Evolutionary conservation across 805 yeast genomes (phyloP), one percentile per base, ranked within the genome.

Genomic region (Ogataea nakhonphanomensis): DNA sequence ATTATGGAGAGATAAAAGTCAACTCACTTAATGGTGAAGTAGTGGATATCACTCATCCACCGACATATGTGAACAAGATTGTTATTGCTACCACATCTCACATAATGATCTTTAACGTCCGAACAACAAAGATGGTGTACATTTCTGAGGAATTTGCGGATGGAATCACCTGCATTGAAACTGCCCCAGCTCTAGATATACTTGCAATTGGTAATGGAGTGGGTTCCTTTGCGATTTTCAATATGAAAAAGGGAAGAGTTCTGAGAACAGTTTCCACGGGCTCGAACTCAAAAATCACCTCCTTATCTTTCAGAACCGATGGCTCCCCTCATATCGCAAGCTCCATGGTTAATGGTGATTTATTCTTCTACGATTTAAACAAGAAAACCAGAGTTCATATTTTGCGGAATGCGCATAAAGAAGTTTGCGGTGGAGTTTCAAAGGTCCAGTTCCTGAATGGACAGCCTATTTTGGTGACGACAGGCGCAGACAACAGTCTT

Each of bases 1-100:
- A 74, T 40, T 83, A 89, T 62, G 79, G 95, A 4, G 69, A 79
- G 11, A 62, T 90, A 36, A 63, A 66, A 30, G 57, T 79, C 35
- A 76, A 81, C 21, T 62, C 72, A n/a, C 62, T 81, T 11, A 81
- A 84, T 49, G 96, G 95, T 15, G 73, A 70, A 7, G 73, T 93
- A 12, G 81, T 83, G 8, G 81, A 79, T 30, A 49, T 84, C 13
- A 55, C 78, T 8, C 99, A 93, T 61, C 82, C 91, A 35, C 90
- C 97, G 23, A 91, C 99, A 0, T 90, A 91, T 58, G 63, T 95
- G 55, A 93, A 93, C 69, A 93, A 93, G 58, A 67, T 95, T 21
- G 81, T 84, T 1, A 79, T 91, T 23, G 86, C 90, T n/a, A 86
- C 97, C 1, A 70, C 81, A 4, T 61, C 74, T 2, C 71, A 75